Evolutionary conservation across 257 asterid genomes (phyloP).

Genomic region (Solanum sejunctum): DNA sequence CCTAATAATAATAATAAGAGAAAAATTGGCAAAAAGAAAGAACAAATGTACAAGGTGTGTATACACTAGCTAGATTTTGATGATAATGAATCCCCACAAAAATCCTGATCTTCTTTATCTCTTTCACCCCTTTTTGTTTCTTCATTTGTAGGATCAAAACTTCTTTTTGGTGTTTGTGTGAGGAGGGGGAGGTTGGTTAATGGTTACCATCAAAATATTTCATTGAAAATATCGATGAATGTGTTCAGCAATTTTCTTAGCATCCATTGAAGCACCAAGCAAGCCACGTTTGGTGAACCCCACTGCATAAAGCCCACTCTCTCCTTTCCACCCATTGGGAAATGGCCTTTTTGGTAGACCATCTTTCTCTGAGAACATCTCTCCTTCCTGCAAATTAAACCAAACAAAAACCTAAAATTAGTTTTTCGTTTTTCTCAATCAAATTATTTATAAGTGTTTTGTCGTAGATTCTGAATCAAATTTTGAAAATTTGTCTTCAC

Average conservation of each 20-base stretch:
- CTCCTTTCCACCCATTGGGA: conserved; percentile 97
- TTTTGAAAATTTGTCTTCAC: not conserved
- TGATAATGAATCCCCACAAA: conserved; percentile 4
- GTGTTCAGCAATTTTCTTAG: conserved; percentile 67
- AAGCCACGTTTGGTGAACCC: conserved; percentile 98
- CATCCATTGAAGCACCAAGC: conserved; percentile 93
- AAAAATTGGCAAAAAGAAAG: not conserved
- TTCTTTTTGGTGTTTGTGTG: not conserved
- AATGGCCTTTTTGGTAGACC: conserved; percentile 84
- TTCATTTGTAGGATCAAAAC: not conserved
- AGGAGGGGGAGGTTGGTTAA: not conserved
- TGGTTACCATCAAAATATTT: not conserved
- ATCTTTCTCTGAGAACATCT: conserved; percentile 74
- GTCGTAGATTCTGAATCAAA: not conserved
- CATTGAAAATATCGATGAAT: conserved; percentile 8
- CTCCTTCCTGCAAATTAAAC: conserved; percentile 34
- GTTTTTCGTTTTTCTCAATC: not conserved
- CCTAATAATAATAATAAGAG: conserved; percentile 8
- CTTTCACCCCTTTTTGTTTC: not conserved
- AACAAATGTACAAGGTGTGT: conserved; percentile 7
- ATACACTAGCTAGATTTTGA: not conserved
- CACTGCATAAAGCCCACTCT: conserved; percentile 76
- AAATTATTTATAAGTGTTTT: not conserved
- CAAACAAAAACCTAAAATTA: not conserved
- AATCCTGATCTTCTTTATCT: not conserved